Conservation (phyloP, 495 filamentous ascomycete species). For the Penicillium crystallinum region DNA sequence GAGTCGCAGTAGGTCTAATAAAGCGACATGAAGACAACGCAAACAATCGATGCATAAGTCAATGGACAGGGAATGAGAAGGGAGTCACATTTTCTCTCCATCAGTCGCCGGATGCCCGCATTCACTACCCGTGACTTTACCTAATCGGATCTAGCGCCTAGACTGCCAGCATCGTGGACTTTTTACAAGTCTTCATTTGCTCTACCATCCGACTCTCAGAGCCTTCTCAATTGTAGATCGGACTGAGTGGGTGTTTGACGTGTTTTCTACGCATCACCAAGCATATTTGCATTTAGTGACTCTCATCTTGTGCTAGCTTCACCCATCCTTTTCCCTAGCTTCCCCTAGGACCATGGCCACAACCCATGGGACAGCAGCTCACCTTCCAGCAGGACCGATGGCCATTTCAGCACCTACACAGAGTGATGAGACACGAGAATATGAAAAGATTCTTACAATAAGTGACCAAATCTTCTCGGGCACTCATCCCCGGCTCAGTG, state of each 20-base stretch:
- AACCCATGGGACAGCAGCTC: slow-evolving; percentile 29
- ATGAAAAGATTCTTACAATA: slow-evolving; percentile 69
- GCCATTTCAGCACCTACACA: slow-evolving; percentile 26
- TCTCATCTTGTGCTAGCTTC: slow-evolving; percentile 1
- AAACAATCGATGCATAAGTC: slow-evolving; percentile 17
- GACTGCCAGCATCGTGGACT: slow-evolving; percentile 7
- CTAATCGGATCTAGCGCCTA: slow-evolving; percentile 14
- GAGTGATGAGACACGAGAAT: slow-evolving; percentile 45
- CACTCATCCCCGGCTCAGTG: slow-evolving; percentile 68
- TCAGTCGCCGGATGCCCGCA: background rate
- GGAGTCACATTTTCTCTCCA: background rate
- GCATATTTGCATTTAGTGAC: background rate
- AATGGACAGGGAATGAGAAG: background rate
- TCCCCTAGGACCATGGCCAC: slow-evolving; percentile 33
- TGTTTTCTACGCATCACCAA: background rate
- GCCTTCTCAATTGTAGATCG: slow-evolving; percentile 1
- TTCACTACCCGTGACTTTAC: slow-evolving; percentile 16
- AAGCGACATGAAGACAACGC: slow-evolving; percentile 3
- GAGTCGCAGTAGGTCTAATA: slow-evolving; percentile 5
- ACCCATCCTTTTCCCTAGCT: slow-evolving; percentile 5
- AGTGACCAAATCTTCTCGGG: slow-evolving; percentile 72
- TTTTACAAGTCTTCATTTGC: slow-evolving; percentile 7
- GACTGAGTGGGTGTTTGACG: background rate
- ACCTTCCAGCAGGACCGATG: slow-evolving; percentile 32
- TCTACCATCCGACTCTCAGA: background rate